Evolutionary conservation across 2,329 filamentous ascomycete genomes (phyloP), one percentile per base, ranked within the genome.

Genomic region (Lachnellula subtilissima): DNA sequence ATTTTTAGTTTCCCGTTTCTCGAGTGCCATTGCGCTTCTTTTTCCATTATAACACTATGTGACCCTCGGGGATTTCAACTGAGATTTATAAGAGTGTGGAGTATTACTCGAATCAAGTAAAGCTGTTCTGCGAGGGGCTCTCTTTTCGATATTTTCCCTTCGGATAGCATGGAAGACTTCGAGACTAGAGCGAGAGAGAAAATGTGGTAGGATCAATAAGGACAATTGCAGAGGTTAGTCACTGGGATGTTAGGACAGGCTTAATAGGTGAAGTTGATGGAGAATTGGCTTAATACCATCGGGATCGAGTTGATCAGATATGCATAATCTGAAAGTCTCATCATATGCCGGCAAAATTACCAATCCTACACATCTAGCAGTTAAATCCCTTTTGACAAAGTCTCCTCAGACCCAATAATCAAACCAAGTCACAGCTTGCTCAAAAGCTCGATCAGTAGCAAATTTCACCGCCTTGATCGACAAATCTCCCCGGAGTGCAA

Each of bases 401-500:
- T 11, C 25, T 22, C 25, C 25, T 32, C 28, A 32, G 8, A 32
- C 28, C 28, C 28, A 51, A 28, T 23, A 40, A 14, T 52, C 17
- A 9, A 57, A 57, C 54, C 54, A 57, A 15, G 12, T 49, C 14
- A 57, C 14, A 35, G 54, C 54, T 15, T 57, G 54, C 35, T 48
- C 43, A 50, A 57, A 57, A 6, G 54, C 54, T 17, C 28, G 25
- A 19, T 57, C 54, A 2, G 22, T 53, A 8, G 54, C 54, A 53
- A 48, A 57, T n/a, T 46, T 48, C 15, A 48, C 36, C n/a, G 45
- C 19, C 35, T 36, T 32, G 15, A 49, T 23, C 5, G n/a, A 17
- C 3, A 54, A 23, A 36, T 57, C 54, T 14, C 50, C 28, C n/a
- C 54, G 87, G 2, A 89, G 84, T 9, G 84, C 78, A 65, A 92